phyloP scores from a whole-genome alignment of 202 grass and related monocot genomes.

The Setaria italica region DNA sequence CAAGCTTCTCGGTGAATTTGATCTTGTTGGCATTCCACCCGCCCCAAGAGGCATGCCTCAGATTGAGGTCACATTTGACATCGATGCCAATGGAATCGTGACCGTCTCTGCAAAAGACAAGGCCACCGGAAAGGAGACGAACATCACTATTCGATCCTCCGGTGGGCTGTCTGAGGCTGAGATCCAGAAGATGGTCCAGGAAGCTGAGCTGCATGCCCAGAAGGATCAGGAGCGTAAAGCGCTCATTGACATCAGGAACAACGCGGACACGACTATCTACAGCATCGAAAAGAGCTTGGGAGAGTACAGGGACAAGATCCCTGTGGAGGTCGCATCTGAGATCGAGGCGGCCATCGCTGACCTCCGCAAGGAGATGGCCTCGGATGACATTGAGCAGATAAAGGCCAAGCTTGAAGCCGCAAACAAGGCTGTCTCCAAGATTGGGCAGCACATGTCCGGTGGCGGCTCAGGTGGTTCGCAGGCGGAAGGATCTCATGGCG shows the following conservation, averaged over 20 bases:
- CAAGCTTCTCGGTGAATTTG: conserved; percentile 72
- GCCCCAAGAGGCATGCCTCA: conserved; percentile 71
- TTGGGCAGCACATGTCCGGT: conserved; percentile 69
- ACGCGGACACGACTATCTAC: conserved; percentile 63
- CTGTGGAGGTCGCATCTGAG: conserved; percentile 50
- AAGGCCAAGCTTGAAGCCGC: conserved; percentile 61
- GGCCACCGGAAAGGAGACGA: conserved; percentile 66
- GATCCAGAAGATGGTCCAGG: conserved; percentile 74
- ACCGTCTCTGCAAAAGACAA: conserved; percentile 73
- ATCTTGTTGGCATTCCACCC: conserved; percentile 67
- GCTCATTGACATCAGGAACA: conserved; percentile 70
- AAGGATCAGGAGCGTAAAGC: conserved; percentile 74
- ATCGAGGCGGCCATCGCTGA: conserved; percentile 63
- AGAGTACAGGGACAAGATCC: conserved; percentile 69
- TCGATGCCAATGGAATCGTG: conserved; percentile 72
- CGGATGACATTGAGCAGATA: conserved; percentile 55
- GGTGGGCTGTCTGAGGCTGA: conserved; percentile 64
- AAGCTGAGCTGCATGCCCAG: conserved; percentile 68
- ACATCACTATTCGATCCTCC: conserved; percentile 74
- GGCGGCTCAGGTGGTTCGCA: conserved; percentile 51
- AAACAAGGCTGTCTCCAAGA: conserved; percentile 74
- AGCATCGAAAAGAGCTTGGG: conserved; percentile 70
- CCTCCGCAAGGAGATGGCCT: conserved; percentile 60
- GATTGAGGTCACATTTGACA: conserved; percentile 73
- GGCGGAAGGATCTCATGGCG: conserved; percentile 47